Evolutionary conservation across 208 protist species (phyloP).

Genomic region (Trypanosoma conorhini): DNA sequence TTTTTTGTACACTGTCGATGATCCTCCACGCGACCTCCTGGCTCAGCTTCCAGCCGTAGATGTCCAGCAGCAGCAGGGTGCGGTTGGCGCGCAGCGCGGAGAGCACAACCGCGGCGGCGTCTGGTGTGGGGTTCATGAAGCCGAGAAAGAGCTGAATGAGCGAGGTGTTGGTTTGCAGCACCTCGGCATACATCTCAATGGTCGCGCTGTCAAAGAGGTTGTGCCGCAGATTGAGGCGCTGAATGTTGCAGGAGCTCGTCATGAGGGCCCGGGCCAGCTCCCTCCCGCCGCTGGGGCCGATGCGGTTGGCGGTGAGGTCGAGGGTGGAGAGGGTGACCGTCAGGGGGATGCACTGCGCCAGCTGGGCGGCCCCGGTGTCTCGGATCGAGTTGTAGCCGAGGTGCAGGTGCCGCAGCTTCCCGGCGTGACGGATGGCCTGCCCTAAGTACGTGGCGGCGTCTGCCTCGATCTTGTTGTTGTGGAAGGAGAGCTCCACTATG

Average conservation of each 20-base stretch:
- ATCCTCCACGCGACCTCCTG: conserved; percentile 35
- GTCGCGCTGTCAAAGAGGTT: conserved; percentile 81
- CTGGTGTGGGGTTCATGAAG: conserved; percentile 81
- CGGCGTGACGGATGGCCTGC: conserved; percentile 51
- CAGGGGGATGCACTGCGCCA: conserved; percentile 61
- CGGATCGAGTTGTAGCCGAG: conserved; percentile 87
- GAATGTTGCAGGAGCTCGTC: conserved; percentile 58
- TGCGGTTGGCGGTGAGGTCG: conserved; percentile 87
- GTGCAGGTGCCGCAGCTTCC: conserved; percentile 85
- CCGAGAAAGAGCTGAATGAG: conserved; percentile 92
- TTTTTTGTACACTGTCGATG: conserved; percentile 50
- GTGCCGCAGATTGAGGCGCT: conserved; percentile 85
- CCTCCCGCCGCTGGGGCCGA: conserved; percentile 64
- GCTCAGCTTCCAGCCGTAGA: conserved; percentile 82
- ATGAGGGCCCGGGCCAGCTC: conserved; percentile 66
- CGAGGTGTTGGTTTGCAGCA: conserved; percentile 66
- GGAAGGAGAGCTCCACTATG: conserved; percentile 85
- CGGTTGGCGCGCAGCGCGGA: conserved; percentile 53
- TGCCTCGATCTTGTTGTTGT: conserved; percentile 88
- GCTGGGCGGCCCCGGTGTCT: conserved; percentile 67
- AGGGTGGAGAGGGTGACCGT: conserved; percentile 66
- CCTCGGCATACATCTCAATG: conserved; percentile 65
- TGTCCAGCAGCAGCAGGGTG: conserved; percentile 77
- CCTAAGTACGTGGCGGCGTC: conserved; percentile 67
- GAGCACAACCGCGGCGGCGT: conserved; percentile 59